Conservation (phyloP, 2,329 filamentous ascomycete genomes). For the Diaporthe capsici region DNA sequence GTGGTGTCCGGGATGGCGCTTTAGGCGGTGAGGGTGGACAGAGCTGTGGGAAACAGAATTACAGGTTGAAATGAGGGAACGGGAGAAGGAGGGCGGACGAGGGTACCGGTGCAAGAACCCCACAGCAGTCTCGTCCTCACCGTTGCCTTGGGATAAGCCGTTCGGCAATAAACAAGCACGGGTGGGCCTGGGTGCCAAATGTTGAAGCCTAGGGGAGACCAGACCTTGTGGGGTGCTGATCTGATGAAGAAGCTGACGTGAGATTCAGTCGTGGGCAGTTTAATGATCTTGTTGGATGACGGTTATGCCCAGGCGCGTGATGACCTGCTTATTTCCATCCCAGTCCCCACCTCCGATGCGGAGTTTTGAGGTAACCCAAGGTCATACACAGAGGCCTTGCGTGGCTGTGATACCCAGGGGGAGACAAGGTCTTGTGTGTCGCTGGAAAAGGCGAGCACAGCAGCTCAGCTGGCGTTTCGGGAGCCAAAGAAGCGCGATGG, state of each 20-base stretch:
- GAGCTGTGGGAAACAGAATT: neutral
- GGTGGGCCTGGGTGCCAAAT: constrained; percentile 4
- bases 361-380: constrained; percentile 38
- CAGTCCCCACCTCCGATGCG: neutral
- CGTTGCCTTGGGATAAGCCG: neutral
- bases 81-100: neutral
- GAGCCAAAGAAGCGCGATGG: constrained; percentile 38
- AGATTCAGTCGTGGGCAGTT: constrained; percentile 28
- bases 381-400: constrained; percentile 14
- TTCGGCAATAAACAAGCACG: neutral
- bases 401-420: constrained; percentile 34
- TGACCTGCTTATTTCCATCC: constrained; percentile 27
- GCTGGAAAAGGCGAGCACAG: constrained; percentile 5
- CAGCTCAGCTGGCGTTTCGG: constrained; percentile 29
- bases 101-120: neutral
- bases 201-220: constrained; percentile 16
- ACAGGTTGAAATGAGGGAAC: neutral
- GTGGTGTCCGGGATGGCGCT: neutral
- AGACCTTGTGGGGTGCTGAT: constrained; percentile 19
- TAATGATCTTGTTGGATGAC: constrained; percentile 31
- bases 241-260: constrained; percentile 41
- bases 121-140: neutral
- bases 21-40: neutral
- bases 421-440: constrained; percentile 2
- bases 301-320: constrained; percentile 35